phyloP scores from a whole-genome alignment of 176 grass and related monocot species.

The Oryza glaberrima region DNA sequence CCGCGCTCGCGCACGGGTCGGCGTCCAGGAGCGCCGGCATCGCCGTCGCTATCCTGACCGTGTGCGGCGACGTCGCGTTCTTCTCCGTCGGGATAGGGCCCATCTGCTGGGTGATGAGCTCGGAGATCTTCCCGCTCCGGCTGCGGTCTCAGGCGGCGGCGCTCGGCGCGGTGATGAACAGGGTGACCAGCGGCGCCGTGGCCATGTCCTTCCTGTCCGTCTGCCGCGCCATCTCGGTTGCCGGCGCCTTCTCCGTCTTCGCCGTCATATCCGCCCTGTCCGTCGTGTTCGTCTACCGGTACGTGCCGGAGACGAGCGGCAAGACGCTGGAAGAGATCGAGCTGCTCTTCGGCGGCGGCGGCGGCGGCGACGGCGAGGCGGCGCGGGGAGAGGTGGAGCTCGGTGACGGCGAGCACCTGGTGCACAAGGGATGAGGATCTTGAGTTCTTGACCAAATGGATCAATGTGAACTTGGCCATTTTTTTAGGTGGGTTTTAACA shows the following conservation, averaged over 20 bases:
- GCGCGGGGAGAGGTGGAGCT: constrained; percentile 56
- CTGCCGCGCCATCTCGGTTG: constrained; percentile 44
- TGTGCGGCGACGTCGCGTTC: constrained; percentile 73
- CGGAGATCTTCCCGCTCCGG: constrained; percentile 65
- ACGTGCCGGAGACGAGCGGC: constrained; percentile 66
- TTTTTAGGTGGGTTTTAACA: not conserved
- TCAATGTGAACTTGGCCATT: not conserved
- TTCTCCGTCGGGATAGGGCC: constrained; percentile 79
- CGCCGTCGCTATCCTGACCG: constrained; percentile 41
- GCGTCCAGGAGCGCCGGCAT: constrained; percentile 42
- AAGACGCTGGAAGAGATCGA: constrained; percentile 70
- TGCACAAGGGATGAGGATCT: not conserved
- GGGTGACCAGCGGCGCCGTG: constrained; percentile 62
- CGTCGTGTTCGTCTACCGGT: constrained; percentile 54
- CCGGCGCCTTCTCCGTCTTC: constrained; percentile 60
- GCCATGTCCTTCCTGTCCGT: constrained; percentile 75
- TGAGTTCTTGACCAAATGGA: not conserved
- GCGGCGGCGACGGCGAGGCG: not conserved
- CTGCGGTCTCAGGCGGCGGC: constrained; percentile 65
- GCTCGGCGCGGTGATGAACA: constrained; percentile 58
- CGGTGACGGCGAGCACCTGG: constrained; percentile 46
- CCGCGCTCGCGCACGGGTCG: constrained; percentile 43
- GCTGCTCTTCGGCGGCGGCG: constrained; percentile 36
- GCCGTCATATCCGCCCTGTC: constrained; percentile 55
- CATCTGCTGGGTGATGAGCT: constrained; percentile 62